These are phyloP conservation scores for Monosporascus sp. DNA, from an alignment of 2,329 filamentous ascomycete species.

Conservation along the genomic window DNA sequence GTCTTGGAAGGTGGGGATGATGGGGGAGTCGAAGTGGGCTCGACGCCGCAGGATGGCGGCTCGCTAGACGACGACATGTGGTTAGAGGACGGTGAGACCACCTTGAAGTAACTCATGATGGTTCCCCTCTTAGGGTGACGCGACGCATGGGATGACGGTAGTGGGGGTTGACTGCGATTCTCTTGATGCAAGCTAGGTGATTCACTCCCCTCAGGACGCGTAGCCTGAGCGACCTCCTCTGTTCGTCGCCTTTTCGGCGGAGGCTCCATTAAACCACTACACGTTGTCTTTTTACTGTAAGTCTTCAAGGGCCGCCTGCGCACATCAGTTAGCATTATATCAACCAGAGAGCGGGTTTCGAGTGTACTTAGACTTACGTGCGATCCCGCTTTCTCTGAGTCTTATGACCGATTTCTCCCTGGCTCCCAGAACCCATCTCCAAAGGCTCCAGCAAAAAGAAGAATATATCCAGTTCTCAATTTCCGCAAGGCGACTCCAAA, in stretches of 20 bases:
- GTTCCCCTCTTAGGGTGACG: constrained; percentile 17
- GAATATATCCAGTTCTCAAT: background rate
- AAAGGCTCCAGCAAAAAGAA: background rate
- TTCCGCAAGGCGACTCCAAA: background rate
- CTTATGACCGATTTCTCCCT: constrained; percentile 1
- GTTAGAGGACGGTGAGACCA: constrained; percentile 12
- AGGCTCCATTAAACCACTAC: constrained; percentile 17
- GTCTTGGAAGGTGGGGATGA: constrained; percentile 20
- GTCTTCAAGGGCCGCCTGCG: constrained; percentile 29
- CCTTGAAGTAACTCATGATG: constrained; percentile 26
- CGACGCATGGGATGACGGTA: constrained; percentile 5
- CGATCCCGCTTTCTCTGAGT: constrained; percentile 12
- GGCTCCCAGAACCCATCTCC: background rate
- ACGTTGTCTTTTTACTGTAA: constrained; percentile 28
- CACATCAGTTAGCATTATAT: constrained; percentile 4
- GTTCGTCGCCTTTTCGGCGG: constrained; percentile 18
- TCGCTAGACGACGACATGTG: constrained; percentile 9
- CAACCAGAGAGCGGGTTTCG: background rate
- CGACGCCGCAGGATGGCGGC: constrained; percentile 9
- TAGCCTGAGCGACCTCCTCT: background rate
- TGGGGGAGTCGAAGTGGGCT: constrained; percentile 23
- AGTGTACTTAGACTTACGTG: constrained; percentile 9
- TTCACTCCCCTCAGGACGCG: background rate
- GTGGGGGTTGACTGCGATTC: constrained; percentile 1
- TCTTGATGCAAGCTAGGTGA: background rate